These are phyloP conservation scores for Amaranthus hypochondriacus DNA, from an alignment of 148 eudicot species.

Conservation along the genomic window DNA sequence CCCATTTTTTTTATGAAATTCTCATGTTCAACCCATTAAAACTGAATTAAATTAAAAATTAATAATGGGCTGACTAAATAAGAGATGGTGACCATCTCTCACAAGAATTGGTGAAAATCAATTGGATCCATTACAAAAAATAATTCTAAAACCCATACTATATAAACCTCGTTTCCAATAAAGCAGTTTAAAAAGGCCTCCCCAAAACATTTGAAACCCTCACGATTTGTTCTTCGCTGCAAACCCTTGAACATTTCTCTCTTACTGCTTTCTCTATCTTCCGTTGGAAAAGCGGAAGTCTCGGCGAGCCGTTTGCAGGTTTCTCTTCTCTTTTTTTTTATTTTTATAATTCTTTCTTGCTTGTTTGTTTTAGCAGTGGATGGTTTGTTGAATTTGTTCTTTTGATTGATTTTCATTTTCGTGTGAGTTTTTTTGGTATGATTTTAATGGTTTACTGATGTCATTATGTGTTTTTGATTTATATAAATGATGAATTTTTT, in stretches of 20 bases:
- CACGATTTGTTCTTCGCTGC: neutral
- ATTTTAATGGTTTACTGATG: neutral
- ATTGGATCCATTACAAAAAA: neutral
- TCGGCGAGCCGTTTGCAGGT: slow-evolving; percentile 20
- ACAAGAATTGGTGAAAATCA: too few species aligned
- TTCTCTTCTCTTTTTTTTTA: slow-evolving; percentile 10
- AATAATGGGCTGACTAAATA: too few species aligned
- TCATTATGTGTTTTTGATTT: neutral
- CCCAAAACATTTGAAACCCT: neutral
- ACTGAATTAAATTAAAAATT: too few species aligned
- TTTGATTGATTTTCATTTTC: neutral
- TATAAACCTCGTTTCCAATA: neutral
- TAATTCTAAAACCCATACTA: neutral
- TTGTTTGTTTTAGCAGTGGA: neutral
- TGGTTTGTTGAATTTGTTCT: neutral
- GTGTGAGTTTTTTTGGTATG: neutral
- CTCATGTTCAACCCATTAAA: too few species aligned
- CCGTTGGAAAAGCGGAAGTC: slow-evolving; percentile 6
- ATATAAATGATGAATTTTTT: neutral
- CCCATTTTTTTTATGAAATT: too few species aligned
- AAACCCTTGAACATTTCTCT: slow-evolving; percentile 10
- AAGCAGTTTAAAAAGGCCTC: neutral
- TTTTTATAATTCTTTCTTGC: neutral
- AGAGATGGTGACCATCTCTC: too few species aligned
- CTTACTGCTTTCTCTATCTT: slow-evolving; percentile 20